Conservation (phyloP, 768 basidiomycete genomes). For the Fomitopsis pulvina region DNA sequence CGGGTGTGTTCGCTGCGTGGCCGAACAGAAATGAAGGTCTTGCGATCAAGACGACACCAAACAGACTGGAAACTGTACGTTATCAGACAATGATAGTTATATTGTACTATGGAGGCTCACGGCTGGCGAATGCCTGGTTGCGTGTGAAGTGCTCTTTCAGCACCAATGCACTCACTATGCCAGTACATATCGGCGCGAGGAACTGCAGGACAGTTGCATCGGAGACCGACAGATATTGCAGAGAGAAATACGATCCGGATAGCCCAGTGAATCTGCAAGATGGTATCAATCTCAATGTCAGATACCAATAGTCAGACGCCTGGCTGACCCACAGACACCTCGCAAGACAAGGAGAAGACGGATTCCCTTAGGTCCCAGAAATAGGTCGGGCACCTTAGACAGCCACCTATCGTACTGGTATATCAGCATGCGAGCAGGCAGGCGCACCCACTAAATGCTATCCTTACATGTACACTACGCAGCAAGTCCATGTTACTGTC, state of each 20-base stretch:
- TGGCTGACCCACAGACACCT: conserved; percentile 52
- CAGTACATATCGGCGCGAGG: conserved; percentile 60
- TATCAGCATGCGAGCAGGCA: neutral
- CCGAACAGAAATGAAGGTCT: conserved; percentile 74
- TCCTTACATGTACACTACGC: conserved; percentile 43
- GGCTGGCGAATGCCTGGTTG: conserved; percentile 48
- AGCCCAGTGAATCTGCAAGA: conserved; percentile 60
- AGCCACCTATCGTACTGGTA: conserved; percentile 22
- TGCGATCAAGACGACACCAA: conserved; percentile 78
- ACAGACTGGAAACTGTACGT: conserved; percentile 49
- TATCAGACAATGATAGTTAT: neutral
- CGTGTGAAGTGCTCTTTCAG: conserved; percentile 54
- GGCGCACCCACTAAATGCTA: no score
- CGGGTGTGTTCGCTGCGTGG: neutral
- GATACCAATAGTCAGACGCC: neutral
- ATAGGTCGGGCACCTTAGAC: conserved; percentile 44
- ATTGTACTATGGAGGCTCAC: conserved; percentile 24
- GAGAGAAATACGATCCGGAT: conserved; percentile 59
- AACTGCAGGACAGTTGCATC: conserved; percentile 77
- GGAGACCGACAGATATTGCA: conserved; percentile 69
- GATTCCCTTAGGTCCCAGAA: conserved; percentile 65
- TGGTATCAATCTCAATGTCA: neutral
- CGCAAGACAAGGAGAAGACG: conserved; percentile 48
- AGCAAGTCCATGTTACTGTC: conserved; percentile 46
- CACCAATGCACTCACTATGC: conserved; percentile 53